These are phyloP conservation scores for Zymoseptoria brevis DNA, from an alignment of 2,329 filamentous ascomycete genomes.

Conservation along the genomic window DNA sequence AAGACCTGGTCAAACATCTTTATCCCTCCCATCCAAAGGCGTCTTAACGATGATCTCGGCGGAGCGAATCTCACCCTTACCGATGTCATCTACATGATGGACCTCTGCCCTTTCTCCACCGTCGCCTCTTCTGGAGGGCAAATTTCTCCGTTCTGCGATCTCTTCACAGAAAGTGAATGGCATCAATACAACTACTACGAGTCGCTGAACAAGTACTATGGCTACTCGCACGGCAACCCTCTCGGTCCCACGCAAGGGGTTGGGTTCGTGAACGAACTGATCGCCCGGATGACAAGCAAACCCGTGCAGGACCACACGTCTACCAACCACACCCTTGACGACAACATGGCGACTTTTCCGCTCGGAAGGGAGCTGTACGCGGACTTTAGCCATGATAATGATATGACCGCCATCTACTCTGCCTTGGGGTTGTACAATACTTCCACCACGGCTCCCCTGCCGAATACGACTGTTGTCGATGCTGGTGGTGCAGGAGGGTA, in stretches of 20 bases:
- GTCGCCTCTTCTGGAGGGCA: conserved; percentile 53
- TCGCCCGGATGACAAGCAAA: conserved; percentile 64
- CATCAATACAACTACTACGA: conserved; percentile 71
- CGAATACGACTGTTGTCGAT: conserved; percentile 40
- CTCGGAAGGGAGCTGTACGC: conserved; percentile 62
- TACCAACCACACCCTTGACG: conserved; percentile 71
- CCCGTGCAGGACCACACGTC: conserved; percentile 66
- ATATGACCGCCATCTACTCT: conserved; percentile 67
- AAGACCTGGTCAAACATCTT: conserved; percentile 56
- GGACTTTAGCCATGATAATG: conserved; percentile 89
- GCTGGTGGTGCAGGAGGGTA: conserved; percentile 56
- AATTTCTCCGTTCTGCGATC: conserved; percentile 63
- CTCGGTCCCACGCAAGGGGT: conserved; percentile 79
- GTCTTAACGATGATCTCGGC: conserved; percentile 61
- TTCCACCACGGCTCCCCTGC: conserved; percentile 41
- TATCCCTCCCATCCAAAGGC: conserved; percentile 56
- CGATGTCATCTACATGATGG: conserved; percentile 70
- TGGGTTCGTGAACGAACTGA: conserved; percentile 79
- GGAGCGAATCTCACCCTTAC: conserved; percentile 56
- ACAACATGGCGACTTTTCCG: conserved; percentile 61
- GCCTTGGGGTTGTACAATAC: conserved; percentile 70
- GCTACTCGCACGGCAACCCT: conserved; percentile 66
- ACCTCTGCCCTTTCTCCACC: conserved; percentile 78
- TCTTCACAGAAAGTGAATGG: conserved; percentile 78
- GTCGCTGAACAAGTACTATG: conserved; percentile 76